These are phyloP conservation scores for Gamsiella multidivaricata DNA, from an alignment of 192 early-diverging fungal species.

Conservation along the genomic window DNA sequence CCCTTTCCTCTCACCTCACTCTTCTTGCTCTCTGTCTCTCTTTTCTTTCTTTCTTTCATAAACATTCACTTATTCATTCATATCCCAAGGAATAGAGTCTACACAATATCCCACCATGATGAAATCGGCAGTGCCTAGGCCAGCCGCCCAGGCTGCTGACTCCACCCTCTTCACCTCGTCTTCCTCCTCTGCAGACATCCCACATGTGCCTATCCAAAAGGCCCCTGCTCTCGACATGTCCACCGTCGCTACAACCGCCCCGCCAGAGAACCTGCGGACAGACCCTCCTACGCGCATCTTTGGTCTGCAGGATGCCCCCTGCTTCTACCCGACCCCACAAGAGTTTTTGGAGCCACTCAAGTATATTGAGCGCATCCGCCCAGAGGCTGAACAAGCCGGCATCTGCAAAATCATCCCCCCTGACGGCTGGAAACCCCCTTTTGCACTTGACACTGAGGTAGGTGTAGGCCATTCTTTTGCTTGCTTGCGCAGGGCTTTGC, in stretches of 20 bases:
- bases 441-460: constrained; percentile 86
- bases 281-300: constrained; percentile 64
- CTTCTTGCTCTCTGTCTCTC: too few species aligned
- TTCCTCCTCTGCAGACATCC: neutral
- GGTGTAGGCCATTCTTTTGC: constrained; percentile 5
- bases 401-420: constrained; percentile 96
- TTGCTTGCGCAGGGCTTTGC: neutral
- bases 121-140: constrained; percentile 30
- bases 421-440: constrained; percentile 83
- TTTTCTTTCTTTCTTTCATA: too few species aligned
- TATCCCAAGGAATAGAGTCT: neutral
- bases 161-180: neutral
- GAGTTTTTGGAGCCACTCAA: constrained; percentile 88
- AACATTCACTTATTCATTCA: too few species aligned
- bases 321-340: constrained; percentile 81
- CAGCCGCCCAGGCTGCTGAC: neutral
- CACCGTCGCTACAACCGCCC: constrained; percentile 35
- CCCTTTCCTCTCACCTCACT: too few species aligned
- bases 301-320: constrained; percentile 79
- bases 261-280: constrained; percentile 33
- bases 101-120: too few species aligned
- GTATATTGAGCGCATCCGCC: constrained; percentile 86
- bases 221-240: constrained; percentile 37
- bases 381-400: constrained; percentile 81
- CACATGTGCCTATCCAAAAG: constrained; percentile 24